phyloP scores from a whole-genome alignment of 257 asterid species.

The Solanum tarapatanum region DNA sequence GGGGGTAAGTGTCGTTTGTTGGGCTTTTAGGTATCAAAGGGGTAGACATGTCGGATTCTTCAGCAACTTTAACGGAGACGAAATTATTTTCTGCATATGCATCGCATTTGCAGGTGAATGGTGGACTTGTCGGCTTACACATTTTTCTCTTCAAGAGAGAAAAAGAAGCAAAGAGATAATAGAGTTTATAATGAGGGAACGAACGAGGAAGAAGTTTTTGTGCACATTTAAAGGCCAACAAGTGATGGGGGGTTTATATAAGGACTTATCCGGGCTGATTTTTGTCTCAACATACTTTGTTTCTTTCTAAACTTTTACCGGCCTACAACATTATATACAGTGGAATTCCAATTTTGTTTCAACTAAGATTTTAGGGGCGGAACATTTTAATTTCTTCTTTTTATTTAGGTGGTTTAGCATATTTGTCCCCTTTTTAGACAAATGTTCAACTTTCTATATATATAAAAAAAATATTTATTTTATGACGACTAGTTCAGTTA shows the following conservation, averaged over 20 bases:
- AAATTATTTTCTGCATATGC: neutral
- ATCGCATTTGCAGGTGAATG: constrained; percentile 1
- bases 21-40: constrained; percentile 36
- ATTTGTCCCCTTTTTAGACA: neutral
- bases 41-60: constrained; percentile 19
- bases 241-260: constrained; percentile 1
- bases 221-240: neutral
- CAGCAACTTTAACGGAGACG: constrained; percentile 1
- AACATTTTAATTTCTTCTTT: too few species aligned
- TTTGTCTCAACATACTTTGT: neutral
- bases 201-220: neutral
- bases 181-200: neutral
- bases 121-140: constrained; percentile 32
- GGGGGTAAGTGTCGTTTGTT: neutral
- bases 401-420: neutral
- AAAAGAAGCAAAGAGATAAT: neutral
- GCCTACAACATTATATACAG: neutral
- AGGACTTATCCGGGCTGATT: neutral
- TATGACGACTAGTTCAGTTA: neutral
- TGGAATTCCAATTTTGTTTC: neutral
- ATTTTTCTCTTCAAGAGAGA: neutral
- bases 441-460: neutral
- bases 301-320: neutral
- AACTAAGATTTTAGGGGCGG: neutral
- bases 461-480: neutral